These are phyloP conservation scores for Globisporangium recalcitrans DNA, from an alignment of 352 stramenopile genomes.

Conservation along the genomic window DNA sequence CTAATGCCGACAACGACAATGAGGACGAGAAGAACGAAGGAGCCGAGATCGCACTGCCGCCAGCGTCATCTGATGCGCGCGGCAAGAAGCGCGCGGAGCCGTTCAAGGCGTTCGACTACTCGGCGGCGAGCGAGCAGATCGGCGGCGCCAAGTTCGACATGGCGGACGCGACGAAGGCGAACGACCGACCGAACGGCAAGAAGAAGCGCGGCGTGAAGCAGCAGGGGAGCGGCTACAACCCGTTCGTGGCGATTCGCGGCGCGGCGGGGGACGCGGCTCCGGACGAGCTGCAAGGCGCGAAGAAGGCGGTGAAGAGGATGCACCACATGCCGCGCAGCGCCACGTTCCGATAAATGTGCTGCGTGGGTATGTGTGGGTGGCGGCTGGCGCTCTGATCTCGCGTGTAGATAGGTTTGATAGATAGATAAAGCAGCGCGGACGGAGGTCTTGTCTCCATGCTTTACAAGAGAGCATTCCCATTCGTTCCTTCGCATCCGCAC, in stretches of 20 bases:
- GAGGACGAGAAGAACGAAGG: constrained; percentile 4
- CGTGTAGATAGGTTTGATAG: constrained; percentile 2
- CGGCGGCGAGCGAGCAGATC: constrained; percentile 35
- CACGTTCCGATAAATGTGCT: constrained; percentile 67
- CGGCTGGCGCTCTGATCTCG: not conserved
- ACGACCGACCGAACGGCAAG: constrained; percentile 20
- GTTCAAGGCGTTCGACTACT: constrained; percentile 57
- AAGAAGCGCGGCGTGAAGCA: constrained; percentile 40
- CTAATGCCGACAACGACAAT: constrained; percentile 8
- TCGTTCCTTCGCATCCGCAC: not conserved
- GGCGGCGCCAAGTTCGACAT: constrained; percentile 44
- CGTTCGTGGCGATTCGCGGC: constrained; percentile 58
- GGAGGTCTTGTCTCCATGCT: not conserved
- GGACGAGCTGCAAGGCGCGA: constrained; percentile 24
- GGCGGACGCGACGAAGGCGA: constrained; percentile 23
- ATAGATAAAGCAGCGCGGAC: constrained; percentile 6
- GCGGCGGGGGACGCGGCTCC: constrained; percentile 20
- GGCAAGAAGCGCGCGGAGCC: constrained; percentile 8
- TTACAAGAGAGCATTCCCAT: not conserved
- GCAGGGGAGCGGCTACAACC: constrained; percentile 55
- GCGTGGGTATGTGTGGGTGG: constrained; percentile 7
- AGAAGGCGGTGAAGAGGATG: constrained; percentile 70
- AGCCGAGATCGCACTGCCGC: constrained; percentile 4
- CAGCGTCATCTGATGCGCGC: not conserved
- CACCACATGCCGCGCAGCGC: constrained; percentile 82